These are phyloP conservation scores for Jatropha podagrica DNA, from an alignment of 441 rosid genomes.

Conservation along the genomic window DNA sequence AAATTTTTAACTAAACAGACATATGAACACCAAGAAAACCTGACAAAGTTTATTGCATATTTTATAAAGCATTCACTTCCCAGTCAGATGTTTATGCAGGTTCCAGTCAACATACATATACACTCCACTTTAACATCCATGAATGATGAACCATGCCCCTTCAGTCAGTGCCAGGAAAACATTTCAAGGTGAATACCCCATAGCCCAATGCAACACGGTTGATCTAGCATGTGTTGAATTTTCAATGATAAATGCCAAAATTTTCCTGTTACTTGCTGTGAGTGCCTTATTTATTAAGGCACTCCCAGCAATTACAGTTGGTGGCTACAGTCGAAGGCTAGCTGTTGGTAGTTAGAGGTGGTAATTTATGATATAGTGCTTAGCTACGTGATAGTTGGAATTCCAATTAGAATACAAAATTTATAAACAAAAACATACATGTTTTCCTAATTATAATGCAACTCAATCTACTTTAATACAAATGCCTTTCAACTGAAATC, in stretches of 20 bases:
- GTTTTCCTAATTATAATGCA: too few species aligned
- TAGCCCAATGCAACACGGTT: slow-evolving; percentile 19
- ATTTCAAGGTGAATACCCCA: slow-evolving; percentile 26
- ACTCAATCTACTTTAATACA: too few species aligned
- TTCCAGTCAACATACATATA: slow-evolving; percentile 37
- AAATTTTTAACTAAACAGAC: not conserved
- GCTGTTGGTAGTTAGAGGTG: too few species aligned
- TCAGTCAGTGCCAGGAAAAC: slow-evolving; percentile 32
- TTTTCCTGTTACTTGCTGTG: not conserved
- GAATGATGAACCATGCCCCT: slow-evolving; percentile 28
- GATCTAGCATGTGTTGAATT: not conserved
- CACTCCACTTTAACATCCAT: slow-evolving; percentile 40
- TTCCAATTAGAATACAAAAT: too few species aligned
- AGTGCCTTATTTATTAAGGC: too few species aligned
- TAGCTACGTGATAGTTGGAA: too few species aligned
- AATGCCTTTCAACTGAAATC: not conserved
- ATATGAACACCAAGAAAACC: not conserved
- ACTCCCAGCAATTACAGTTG: too few species aligned
- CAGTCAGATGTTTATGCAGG: slow-evolving; percentile 28
- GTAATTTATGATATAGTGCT: too few species aligned
- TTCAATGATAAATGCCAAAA: not conserved
- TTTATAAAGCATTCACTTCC: slow-evolving; percentile 29
- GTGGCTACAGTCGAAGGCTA: too few species aligned
- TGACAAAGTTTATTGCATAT: slow-evolving; percentile 13
- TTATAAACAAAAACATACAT: too few species aligned